Percentiles rank a stretch among this genome's conserved stretches.
Evolutionary conservation across 495 filamentous ascomycete genomes (phyloP).

Genomic region (Melanomma pulvis-pyrius): DNA sequence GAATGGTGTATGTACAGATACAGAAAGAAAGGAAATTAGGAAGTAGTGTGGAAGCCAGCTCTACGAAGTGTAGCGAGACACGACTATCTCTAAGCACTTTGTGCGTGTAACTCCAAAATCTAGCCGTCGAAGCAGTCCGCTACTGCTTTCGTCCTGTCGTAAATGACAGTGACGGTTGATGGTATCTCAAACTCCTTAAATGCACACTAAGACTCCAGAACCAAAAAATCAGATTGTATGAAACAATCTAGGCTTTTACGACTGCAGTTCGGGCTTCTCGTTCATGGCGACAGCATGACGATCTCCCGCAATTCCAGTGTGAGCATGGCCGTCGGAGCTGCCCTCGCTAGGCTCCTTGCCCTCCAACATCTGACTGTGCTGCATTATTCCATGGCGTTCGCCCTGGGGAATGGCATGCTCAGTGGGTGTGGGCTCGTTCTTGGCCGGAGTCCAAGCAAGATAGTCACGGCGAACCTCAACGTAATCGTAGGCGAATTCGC

Average conservation of each 20-base stretch:
- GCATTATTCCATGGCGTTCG: slow-evolving; percentile 78
- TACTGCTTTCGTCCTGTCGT: neutral
- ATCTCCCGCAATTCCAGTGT: slow-evolving; percentile 49
- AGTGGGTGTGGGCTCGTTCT: slow-evolving; percentile 59
- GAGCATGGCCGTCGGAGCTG: slow-evolving; percentile 42
- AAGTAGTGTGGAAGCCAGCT: neutral
- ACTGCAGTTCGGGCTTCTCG: slow-evolving; percentile 30
- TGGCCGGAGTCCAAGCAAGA: slow-evolving; percentile 93
- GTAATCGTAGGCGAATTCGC: slow-evolving; percentile 99
- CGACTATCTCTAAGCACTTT: neutral
- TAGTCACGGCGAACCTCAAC: slow-evolving; percentile 98
- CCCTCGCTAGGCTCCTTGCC: slow-evolving; percentile 59
- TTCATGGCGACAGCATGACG: slow-evolving; percentile 36
- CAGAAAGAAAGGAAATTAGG: neutral
- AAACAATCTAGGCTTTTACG: slow-evolving; percentile 5
- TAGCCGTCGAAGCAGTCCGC: neutral
- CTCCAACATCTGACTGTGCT: slow-evolving; percentile 75
- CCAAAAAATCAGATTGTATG: slow-evolving; percentile 1
- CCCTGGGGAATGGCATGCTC: slow-evolving; percentile 66
- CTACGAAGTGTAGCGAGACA: neutral
- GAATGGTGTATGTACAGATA: slow-evolving; percentile 3
- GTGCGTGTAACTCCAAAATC: neutral
- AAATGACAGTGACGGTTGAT: slow-evolving; percentile 25
- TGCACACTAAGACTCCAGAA: slow-evolving; percentile 19
- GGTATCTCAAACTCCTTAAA: slow-evolving; percentile 35